Evolutionary conservation across 1,284 basidiomycete species (phyloP).

Genomic region (Laetiporus sulphureus): DNA sequence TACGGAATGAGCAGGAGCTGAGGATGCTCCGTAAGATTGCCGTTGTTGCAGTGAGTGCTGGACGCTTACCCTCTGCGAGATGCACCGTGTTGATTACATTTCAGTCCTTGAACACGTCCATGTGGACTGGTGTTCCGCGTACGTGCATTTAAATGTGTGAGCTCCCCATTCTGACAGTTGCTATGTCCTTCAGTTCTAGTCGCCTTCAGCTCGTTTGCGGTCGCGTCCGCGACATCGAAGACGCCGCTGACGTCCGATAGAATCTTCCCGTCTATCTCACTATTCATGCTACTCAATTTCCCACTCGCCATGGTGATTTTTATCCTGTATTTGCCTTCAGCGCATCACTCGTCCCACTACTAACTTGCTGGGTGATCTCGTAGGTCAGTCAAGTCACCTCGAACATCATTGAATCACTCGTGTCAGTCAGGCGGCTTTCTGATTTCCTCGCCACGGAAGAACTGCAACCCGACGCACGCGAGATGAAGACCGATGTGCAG

Average conservation of each 20-base stretch:
- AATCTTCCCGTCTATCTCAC: constrained; percentile 91
- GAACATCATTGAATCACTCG: constrained; percentile 79
- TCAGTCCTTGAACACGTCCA: constrained; percentile 52
- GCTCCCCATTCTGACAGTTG: constrained; percentile 11
- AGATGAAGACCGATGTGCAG: constrained; percentile 36
- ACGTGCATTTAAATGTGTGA: constrained; percentile 11
- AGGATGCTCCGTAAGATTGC: constrained; percentile 80
- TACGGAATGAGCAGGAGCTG: constrained; percentile 84
- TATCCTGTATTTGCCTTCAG: not conserved
- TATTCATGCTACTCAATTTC: constrained; percentile 89
- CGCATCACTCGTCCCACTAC: not conserved
- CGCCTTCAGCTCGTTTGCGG: constrained; percentile 84
- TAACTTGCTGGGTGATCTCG: not conserved
- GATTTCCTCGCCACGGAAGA: constrained; percentile 77
- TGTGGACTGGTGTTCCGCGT: constrained; percentile 67
- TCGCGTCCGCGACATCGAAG: constrained; percentile 65
- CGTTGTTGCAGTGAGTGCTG: constrained; percentile 47
- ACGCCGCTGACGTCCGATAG: constrained; percentile 82
- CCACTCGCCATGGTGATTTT: constrained; percentile 73
- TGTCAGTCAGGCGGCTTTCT: constrained; percentile 79
- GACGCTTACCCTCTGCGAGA: not conserved
- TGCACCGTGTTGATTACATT: not conserved
- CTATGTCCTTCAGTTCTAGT: constrained; percentile 53
- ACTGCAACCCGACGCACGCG: constrained; percentile 71
- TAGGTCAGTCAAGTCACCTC: constrained; percentile 69